Base-by-base conservation (phyloP, 208 protist genomes). In the Balamuthia mandrillaris region DNA sequence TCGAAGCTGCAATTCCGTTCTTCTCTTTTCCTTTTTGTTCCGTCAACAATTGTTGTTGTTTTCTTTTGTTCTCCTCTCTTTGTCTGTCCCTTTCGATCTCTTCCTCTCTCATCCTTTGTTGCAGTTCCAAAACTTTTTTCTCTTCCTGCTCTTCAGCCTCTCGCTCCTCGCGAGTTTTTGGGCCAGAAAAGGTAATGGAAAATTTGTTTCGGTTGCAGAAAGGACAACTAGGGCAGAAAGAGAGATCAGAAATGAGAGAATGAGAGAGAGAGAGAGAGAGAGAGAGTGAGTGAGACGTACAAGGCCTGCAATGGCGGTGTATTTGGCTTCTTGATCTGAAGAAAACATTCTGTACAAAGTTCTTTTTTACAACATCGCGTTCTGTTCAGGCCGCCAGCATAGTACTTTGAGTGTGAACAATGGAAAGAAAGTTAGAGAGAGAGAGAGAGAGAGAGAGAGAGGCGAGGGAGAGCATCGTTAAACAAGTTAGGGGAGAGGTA, bases 271-370 rank as follows among this genome's bases (percentile, higher is more conserved):
- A 16, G 2, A 47, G 33, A 41, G 6, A n/a, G 31, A 14, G 1
- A 27, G 1, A 18, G 10, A 41, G 21, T 4, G 65, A 27, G 35
- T 47, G 31, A 29, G 31, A 44, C 74, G 74, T 81, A 81, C 74
- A 63, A 21, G 33, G 49, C 27, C 35, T 78, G 45, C 0, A 24
- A 41, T 35, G 56, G 44, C 2, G 68, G 44, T 4, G 51, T 33
- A 24, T 37, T 61, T 85, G 86, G 86, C 49, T 88, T 88, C 47
- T 87, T 89, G 27, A 89, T 85, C 65, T 89, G 87, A 33, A 89
- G 35, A 77, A 74, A 89, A 42, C 87, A 89, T 78, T 89, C 87
- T 84, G 87, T 89, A 85, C 87, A 89, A 6, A 89, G 56, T n/a
- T 70, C 83, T 45, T 89, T 89, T 51, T 88, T 81, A 61, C 87